Conservation (phyloP, 306 rosid species). For the Cucumis melo region DNA sequence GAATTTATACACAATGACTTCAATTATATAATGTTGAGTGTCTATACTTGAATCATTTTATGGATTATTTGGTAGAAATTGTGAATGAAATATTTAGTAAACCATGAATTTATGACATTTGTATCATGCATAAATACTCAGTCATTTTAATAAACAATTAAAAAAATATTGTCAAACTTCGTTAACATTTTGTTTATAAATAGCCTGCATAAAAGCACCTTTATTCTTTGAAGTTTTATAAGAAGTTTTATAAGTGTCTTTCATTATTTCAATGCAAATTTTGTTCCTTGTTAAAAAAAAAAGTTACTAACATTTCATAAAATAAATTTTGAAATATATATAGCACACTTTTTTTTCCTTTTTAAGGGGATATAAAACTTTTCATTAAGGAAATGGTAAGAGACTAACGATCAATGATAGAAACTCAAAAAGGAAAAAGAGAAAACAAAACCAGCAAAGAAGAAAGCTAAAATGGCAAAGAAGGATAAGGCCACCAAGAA, state of each 20-base stretch:
- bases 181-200: background rate
- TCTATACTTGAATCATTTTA: background rate
- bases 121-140: background rate
- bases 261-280: too few relatives aligned
- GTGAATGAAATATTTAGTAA: background rate
- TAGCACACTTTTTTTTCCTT: too few relatives aligned
- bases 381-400: too few relatives aligned
- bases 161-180: background rate
- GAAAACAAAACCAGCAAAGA: too few relatives aligned
- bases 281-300: background rate
- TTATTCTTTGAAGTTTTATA: background rate
- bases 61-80: background rate
- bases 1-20: background rate
- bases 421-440: too few relatives aligned
- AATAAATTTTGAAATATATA: background rate
- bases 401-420: too few relatives aligned
- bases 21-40: background rate
- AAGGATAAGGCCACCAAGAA: too few relatives aligned
- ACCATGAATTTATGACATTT: background rate
- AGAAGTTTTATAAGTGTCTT: too few relatives aligned
- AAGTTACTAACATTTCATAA: background rate
- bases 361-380: too few relatives aligned
- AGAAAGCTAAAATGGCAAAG: too few relatives aligned
- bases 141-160: background rate
- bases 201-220: background rate